Evolutionary conservation across 352 stramenopile genomes (phyloP).

Genomic region (Phytophthora hibernalis): DNA sequence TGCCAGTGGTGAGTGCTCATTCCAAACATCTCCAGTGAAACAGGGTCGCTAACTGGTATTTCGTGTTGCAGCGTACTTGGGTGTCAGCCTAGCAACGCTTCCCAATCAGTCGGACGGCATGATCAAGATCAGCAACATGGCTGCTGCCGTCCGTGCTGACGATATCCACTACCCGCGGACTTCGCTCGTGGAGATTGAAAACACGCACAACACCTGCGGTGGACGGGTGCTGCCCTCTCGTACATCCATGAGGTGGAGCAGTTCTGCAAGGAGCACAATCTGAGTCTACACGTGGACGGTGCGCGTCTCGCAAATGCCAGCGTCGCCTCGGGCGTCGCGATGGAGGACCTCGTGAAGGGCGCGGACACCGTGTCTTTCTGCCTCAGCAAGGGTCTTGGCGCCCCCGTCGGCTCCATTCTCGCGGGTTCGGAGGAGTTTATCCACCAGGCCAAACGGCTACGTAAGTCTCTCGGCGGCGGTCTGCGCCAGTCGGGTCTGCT

Average conservation of each 20-base stretch:
- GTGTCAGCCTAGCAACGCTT: constrained; percentile 88
- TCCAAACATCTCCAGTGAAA: constrained; percentile 4
- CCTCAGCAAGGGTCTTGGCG: constrained; percentile 95
- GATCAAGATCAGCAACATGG: constrained; percentile 82
- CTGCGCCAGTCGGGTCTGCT: constrained; percentile 96
- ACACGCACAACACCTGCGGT: constrained; percentile 98
- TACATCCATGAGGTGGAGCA: constrained; percentile 84
- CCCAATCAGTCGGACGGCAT: constrained; percentile 85
- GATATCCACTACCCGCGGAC: constrained; percentile 87
- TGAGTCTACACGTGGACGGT: constrained; percentile 96
- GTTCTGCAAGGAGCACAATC: constrained; percentile 74
- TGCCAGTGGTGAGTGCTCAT: constrained; percentile 60
- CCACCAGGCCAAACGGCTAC: constrained; percentile 85
- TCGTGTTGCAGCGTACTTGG: constrained; percentile 73
- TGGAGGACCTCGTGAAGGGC: constrained; percentile 80
- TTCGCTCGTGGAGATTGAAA: constrained; percentile 95
- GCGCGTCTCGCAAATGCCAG: constrained; percentile 96
- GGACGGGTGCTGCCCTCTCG: constrained; percentile 86
- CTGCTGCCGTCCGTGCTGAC: constrained; percentile 67
- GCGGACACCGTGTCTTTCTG: constrained; percentile 95
- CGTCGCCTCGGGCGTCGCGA: constrained; percentile 69
- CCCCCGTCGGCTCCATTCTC: constrained; percentile 94
- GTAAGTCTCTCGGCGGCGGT: constrained; percentile 96
- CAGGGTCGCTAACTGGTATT: constrained; percentile 2
- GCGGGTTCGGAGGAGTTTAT: constrained; percentile 92